Evolutionary conservation across 306 rosid genomes (phyloP), one percentile per base, ranked within the genome.

Genomic region (Trifolium subterraneum): DNA sequence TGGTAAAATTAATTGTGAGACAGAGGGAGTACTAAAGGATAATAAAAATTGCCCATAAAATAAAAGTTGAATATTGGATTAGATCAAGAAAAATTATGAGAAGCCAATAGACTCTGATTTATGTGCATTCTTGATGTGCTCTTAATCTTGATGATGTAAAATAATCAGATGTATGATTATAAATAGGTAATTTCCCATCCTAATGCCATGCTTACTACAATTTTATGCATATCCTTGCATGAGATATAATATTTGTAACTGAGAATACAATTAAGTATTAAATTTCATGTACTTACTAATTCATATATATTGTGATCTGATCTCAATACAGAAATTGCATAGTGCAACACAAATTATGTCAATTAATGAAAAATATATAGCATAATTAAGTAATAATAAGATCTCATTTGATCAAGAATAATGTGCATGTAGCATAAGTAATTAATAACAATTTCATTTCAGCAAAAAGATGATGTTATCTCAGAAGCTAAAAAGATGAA

Each of bases 401-500:
- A 31, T 31, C 35, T 35, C 38, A 35, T 35, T 35, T 35, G 9
- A 1, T 45, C 18, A 48, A 7, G 5, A 51, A 16, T 8, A 8
- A 18, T 51, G 58, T 16, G 4, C 33, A 14, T 27, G 39, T 27
- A 27, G 39, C 2, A 27, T 27, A 59, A 59, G 18, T 14, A 14
- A 14, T 25, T 22, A 22, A 22, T 1, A 22, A 22, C 27, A 13
- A 59, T 25, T 59, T 59, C 39, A 59, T 29, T 15, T 27, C 6
- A 59, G 2, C 29, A 58, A 27, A 59, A 59, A 27, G 3, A 1
- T 3, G 2, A 19, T 52, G 8, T 51, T 51, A 16, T 27, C 36
- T 65, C 10, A 52, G 33, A 54, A 79, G 20, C 20, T 50, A 51
- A 70, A 79, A 33, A 33, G 18, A 7, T 20, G 36, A 31, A 36